Evolutionary conservation across 2,329 filamentous ascomycete species (phyloP).

Genomic region (Proliferodiscus dingleyae): DNA sequence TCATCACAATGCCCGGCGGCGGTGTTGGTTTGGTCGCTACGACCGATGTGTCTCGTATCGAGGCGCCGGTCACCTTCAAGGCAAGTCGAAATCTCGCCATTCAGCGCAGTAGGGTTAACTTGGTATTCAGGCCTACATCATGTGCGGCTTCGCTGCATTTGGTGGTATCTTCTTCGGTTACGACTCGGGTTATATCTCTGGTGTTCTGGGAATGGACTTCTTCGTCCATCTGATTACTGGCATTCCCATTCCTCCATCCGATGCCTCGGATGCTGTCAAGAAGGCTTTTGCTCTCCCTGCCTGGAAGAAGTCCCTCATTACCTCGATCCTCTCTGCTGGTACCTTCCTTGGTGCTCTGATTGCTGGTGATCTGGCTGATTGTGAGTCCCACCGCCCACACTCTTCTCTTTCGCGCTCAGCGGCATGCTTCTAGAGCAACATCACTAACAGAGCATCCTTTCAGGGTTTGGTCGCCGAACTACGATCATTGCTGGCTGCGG

Average conservation of each 20-base stretch:
- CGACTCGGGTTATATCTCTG: conserved; percentile 72
- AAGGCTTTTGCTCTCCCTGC: conserved; percentile 36
- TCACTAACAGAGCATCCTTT: conserved; percentile 16
- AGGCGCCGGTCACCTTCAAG: conserved; percentile 65
- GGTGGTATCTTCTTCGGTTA: conserved; percentile 59
- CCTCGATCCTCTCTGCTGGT: conserved; percentile 60
- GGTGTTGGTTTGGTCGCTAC: conserved; percentile 13
- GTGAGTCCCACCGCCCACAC: background rate
- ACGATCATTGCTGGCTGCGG: conserved; percentile 56
- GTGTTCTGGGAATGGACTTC: conserved; percentile 45
- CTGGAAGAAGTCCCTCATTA: conserved; percentile 33
- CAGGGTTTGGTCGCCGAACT: conserved; percentile 60
- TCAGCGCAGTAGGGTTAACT: no score
- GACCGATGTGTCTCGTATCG: conserved; percentile 63
- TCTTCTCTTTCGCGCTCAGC: background rate
- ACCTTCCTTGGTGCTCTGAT: conserved; percentile 79
- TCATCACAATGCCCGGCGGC: no score
- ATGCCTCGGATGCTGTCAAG: conserved; percentile 10
- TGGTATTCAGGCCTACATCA: conserved; percentile 64
- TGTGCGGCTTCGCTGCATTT: conserved; percentile 67
- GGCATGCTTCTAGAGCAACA: no score
- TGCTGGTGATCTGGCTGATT: conserved; percentile 72
- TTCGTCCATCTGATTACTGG: conserved; percentile 25
- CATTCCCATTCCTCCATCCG: conserved; percentile 16
- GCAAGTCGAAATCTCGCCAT: no score